phyloP scores from a whole-genome alignment of 805 yeast genomes.

The Jamesozyma piceae region DNA sequence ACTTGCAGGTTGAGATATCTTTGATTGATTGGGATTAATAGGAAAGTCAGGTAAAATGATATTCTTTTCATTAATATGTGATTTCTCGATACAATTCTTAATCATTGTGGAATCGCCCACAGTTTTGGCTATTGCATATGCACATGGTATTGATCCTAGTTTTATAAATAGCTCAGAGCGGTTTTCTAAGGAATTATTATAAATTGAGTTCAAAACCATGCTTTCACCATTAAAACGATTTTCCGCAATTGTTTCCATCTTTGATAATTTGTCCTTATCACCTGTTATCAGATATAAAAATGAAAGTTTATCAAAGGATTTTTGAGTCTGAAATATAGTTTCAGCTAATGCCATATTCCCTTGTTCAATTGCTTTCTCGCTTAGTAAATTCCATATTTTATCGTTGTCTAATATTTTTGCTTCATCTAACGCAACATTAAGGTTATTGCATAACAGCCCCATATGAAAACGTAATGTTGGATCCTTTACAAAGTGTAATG shows the following conservation, averaged over 20 bases:
- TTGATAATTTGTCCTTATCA: constrained; percentile 58
- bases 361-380: constrained; percentile 76
- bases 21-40: constrained; percentile 27
- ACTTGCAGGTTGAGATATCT: constrained; percentile 34
- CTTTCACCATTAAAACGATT: constrained; percentile 73
- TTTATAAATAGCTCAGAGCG: constrained; percentile 67
- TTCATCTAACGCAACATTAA: constrained; percentile 77
- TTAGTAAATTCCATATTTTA: constrained; percentile 70
- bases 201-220: constrained; percentile 73
- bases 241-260: constrained; percentile 84
- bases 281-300: constrained; percentile 82
- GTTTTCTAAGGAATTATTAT: constrained; percentile 60
- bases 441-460: constrained; percentile 86
- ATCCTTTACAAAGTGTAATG: constrained; percentile 91
- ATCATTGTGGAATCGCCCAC: constrained; percentile 74
- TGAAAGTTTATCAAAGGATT: constrained; percentile 77
- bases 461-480: constrained; percentile 90
- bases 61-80: constrained; percentile 55
- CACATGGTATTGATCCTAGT: constrained; percentile 77
- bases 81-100: constrained; percentile 54
- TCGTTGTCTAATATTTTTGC: constrained; percentile 66
- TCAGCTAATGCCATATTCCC: constrained; percentile 84
- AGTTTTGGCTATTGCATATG: constrained; percentile 83
- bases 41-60: constrained; percentile 48
- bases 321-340: constrained; percentile 76